These are phyloP conservation scores for Microsporum canis DNA, from an alignment of 2,329 filamentous ascomycete species.

Conservation along the genomic window DNA sequence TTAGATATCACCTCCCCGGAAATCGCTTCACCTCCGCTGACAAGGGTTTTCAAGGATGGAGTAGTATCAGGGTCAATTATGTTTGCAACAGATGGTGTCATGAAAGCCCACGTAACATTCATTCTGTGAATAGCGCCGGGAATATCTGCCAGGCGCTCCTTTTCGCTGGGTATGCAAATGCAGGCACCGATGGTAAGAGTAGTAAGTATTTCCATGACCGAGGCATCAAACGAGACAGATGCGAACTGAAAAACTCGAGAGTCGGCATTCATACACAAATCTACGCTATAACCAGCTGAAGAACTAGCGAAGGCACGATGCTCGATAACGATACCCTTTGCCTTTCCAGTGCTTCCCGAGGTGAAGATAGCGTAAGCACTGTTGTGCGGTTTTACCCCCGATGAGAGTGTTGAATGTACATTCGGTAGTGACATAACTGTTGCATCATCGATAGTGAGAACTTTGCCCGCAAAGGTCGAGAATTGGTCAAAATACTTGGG, in stretches of 20 bases:
- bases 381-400: constrained; percentile 7
- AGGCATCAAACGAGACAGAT: constrained; percentile 75
- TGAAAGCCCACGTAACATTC: constrained; percentile 63
- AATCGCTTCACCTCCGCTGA: constrained; percentile 71
- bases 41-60: constrained; percentile 60
- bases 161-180: constrained; percentile 62
- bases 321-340: constrained; percentile 69
- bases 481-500: constrained; percentile 12
- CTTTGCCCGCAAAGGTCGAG: constrained; percentile 19
- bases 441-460: constrained; percentile 44
- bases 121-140: constrained; percentile 54
- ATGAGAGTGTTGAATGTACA: constrained; percentile 27
- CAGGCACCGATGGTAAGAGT: constrained; percentile 68
- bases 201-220: constrained; percentile 83
- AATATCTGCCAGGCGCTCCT: constrained; percentile 61
- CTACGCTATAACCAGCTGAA: constrained; percentile 10
- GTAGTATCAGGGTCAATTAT: constrained; percentile 57
- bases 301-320: constrained; percentile 67
- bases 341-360: constrained; percentile 67
- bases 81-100: constrained; percentile 75
- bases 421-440: constrained; percentile 41
- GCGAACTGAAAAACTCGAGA: constrained; percentile 65
- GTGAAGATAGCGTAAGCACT: constrained; percentile 75
- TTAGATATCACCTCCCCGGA: constrained; percentile 56
- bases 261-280: constrained; percentile 46